Conservation (phyloP, 164 flowering plant species). For the Euptelea pleiosperma region DNA sequence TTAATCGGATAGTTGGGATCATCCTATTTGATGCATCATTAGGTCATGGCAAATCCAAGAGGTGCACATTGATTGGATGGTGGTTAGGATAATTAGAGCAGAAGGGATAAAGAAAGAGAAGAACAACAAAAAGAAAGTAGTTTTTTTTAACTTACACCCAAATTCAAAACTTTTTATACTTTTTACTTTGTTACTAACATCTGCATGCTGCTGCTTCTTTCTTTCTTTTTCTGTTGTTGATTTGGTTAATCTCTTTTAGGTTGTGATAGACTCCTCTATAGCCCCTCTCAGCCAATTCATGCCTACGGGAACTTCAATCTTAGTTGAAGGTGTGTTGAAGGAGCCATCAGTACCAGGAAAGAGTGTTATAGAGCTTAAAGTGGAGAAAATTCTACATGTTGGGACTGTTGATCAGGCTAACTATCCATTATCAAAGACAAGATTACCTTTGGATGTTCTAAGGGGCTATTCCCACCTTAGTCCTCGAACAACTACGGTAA, state of each 20-base stretch:
- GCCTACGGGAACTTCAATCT: constrained; percentile 70
- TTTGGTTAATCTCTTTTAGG: constrained; percentile 35
- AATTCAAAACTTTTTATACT: no score
- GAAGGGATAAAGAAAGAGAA: no score
- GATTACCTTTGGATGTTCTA: constrained; percentile 49
- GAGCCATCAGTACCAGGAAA: constrained; percentile 40
- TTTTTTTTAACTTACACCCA: no score
- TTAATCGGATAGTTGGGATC: no score
- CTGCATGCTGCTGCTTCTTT: no score
- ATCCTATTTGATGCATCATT: no score
- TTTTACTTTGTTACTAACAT: no score
- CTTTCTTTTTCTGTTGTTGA: not conserved
- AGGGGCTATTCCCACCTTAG: constrained; percentile 64
- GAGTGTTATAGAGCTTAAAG: constrained; percentile 57
- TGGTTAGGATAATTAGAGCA: no score
- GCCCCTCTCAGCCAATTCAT: constrained; percentile 42
- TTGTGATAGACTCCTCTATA: constrained; percentile 52
- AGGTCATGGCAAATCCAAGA: no score
- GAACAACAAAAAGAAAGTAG: no score
- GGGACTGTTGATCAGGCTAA: constrained; percentile 58
- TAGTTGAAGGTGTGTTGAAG: constrained; percentile 67
- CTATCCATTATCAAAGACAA: constrained; percentile 68
- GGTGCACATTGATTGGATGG: no score
- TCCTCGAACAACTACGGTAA: constrained; percentile 81
- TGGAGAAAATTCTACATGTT: constrained; percentile 63